Evolutionary conservation across 2,329 filamentous ascomycete species (phyloP), one percentile per base, ranked within the genome.

Genomic region (Didymella sp.): DNA sequence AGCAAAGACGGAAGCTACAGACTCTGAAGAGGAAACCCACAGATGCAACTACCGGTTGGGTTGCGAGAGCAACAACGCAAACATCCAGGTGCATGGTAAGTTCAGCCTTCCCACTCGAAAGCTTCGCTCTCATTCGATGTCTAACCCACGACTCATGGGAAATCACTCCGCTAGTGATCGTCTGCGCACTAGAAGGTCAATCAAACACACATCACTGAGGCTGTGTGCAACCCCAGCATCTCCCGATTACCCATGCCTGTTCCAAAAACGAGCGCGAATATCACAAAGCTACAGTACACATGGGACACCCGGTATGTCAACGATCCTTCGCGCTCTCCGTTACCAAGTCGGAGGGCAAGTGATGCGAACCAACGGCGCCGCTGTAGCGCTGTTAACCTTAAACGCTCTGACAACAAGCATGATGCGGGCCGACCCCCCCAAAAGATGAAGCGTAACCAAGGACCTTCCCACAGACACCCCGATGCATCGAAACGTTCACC

Each of bases 401-500:
- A 51, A 46, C 47, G 53, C 43, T 51, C 42, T 43, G 48, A 51
- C 43, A 37, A 44, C 25, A 33, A 45, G 24, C 41, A 31, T 52
- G 19, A 48, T n/a, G 51, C 61, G 61, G 61, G 56, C 52, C 58
- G 56, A 59, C 40, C 58, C 53, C 53, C 37, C 37, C 37, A 51
- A 59, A 52, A 41, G 31, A 49, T 43, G 53, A 56, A 42, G 55
- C 47, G 35, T 56, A 42, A 42, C 41, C 24, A 38, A 40, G 35
- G 33, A 28, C 31, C 21, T 19, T 28, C 30, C 25, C 37, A 47
- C 11, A 40, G 42, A 43, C 24, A 37, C 27, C 47, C 47, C 43
- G 21, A 42, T 28, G n/a, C 35, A 35, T 59, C 51, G 51, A 56
- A 56, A 54, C 55, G 49, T 51, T 48, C 38, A 21, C 19, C 25